These are phyloP conservation scores for Tulasnella sp. DNA, from an alignment of 768 basidiomycete genomes.

Conservation along the genomic window DNA sequence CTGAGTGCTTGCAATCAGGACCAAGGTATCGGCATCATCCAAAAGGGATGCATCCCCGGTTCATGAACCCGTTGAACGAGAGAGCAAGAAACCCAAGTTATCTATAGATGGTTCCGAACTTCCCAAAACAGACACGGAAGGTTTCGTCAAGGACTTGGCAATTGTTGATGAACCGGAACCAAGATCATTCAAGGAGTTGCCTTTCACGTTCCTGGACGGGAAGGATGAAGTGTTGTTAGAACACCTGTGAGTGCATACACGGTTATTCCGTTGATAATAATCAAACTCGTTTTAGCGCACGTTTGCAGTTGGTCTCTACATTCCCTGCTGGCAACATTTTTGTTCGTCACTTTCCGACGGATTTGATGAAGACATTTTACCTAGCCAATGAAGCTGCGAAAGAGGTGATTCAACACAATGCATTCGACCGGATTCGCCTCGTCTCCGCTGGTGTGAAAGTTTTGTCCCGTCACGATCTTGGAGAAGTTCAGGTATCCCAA, in stretches of 20 bases:
- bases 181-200: constrained; percentile 67
- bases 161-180: constrained; percentile 17
- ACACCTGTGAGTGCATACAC: constrained; percentile 49
- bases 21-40: no score
- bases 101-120: background rate
- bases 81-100: background rate
- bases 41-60: background rate
- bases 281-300: constrained; percentile 38
- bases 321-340: constrained; percentile 74
- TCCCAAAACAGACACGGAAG: constrained; percentile 34
- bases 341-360: constrained; percentile 61
- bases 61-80: background rate
- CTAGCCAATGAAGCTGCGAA: constrained; percentile 78
- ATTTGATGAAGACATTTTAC: constrained; percentile 59
- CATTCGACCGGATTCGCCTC: constrained; percentile 72
- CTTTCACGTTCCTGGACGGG: constrained; percentile 67
- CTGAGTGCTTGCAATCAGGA: no score
- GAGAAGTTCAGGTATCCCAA: constrained; percentile 26
- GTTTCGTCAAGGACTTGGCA: constrained; percentile 23
- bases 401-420: constrained; percentile 64
- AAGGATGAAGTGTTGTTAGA: constrained; percentile 55
- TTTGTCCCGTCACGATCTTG: constrained; percentile 78
- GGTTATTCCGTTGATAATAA: background rate
- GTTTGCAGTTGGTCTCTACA: constrained; percentile 49
- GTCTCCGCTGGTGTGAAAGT: constrained; percentile 91